phyloP scores from a whole-genome alignment of 495 filamentous ascomycete genomes.

The Penicillium ochrochloron region DNA sequence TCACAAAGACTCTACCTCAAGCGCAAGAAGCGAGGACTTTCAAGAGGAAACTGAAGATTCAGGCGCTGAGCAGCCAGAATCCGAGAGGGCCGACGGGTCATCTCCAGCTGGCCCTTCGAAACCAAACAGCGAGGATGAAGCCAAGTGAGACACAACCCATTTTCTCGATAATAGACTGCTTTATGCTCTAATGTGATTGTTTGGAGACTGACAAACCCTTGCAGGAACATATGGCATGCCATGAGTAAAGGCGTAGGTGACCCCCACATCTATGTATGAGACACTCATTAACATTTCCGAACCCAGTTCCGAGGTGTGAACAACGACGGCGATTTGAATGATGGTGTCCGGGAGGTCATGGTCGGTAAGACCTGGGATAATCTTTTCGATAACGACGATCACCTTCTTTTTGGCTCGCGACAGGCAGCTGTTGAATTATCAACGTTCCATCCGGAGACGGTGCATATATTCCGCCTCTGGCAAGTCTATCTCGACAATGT shows the following conservation, averaged over 20 bases:
- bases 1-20: slow-evolving; percentile 32
- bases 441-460: slow-evolving; percentile 50
- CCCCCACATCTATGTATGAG: background rate
- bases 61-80: slow-evolving; percentile 29
- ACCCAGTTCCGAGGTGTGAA: slow-evolving; percentile 8
- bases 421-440: slow-evolving; percentile 48
- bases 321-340: slow-evolving; percentile 34
- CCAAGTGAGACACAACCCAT: slow-evolving; percentile 40
- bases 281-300: background rate
- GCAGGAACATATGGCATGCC: slow-evolving; percentile 53
- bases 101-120: slow-evolving; percentile 30
- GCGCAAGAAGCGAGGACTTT: too few relatives aligned
- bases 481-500: slow-evolving; percentile 57
- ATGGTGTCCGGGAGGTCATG: slow-evolving; percentile 33
- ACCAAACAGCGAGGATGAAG: slow-evolving; percentile 39
- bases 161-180: slow-evolving; percentile 5
- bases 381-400: slow-evolving; percentile 39
- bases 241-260: slow-evolving; percentile 51
- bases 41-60: slow-evolving; percentile 22
- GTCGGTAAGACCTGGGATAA: slow-evolving; percentile 53
- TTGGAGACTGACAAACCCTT: background rate
- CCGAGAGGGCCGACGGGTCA: slow-evolving; percentile 16
- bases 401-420: slow-evolving; percentile 55
- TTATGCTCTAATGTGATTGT: background rate
- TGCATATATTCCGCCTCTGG: slow-evolving; percentile 51